Base-by-base conservation (phyloP, 73 alveolate genomes). In the Paramecium octaurelia region DNA sequence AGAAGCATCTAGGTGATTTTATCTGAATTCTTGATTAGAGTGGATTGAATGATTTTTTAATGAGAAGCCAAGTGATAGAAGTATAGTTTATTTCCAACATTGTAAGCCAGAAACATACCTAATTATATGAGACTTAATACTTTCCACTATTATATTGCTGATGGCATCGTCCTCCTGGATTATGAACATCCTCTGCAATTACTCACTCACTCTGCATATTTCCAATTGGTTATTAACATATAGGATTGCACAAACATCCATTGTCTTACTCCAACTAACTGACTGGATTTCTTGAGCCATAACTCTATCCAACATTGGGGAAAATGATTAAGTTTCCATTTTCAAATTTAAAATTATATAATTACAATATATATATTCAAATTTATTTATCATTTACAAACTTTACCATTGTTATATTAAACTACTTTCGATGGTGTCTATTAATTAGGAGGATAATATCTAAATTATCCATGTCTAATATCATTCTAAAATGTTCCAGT, bases 221-320 rank as follows among this genome's bases (percentile, higher is more conserved):
- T 80, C 91, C 29, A 80, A 44, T 44, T 42, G 31, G 24, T 80
- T 80, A 24, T 80, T 80, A 20, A 14, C 14, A 24, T 80, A 80
- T 3, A 80, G 75, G n/a, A 80, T 42, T 5, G 91, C 91, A 80
- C 70, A 46, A n/a, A 80, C 75, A 48, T 80, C 91, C 91, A 80
- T 80, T 10, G 91, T 80, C 18, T 80, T 80, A 80, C 91, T 80
- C 91, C 91, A 80, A 80, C 46, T 42, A 2, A 46, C 91, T 44
- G 70, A 46, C 44, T 42, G n/a, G n/a, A 80, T 80, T 42, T 80
- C 91, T 44, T 42, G 48, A 43, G 43, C 46, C 91, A 80, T 80
- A 8, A 80, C 46, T 48, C 75, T 40, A 42, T 80, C 91, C 11
- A 44, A 35, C 91, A 80, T 80, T 8, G 48, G 71, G 21, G 75